These are phyloP conservation scores for Metschnikowia lachancei DNA, from an alignment of 805 yeast genomes.

Conservation along the genomic window DNA sequence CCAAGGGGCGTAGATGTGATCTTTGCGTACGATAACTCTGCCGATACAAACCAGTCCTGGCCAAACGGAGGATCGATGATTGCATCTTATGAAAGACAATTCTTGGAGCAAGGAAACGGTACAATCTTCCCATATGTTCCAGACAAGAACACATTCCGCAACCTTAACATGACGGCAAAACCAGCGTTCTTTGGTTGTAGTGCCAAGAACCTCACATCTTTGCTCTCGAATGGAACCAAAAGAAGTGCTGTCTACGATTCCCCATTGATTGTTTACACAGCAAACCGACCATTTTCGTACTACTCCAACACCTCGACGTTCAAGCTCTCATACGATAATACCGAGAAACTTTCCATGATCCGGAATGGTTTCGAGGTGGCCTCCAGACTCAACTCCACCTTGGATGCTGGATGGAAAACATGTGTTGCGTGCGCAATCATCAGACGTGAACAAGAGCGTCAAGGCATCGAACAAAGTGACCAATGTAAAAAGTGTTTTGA, in stretches of 20 bases:
- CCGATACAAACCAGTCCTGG: constrained; percentile 36
- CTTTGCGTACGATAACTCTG: constrained; percentile 40
- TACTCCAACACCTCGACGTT: constrained; percentile 30
- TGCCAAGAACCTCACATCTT: constrained; percentile 23
- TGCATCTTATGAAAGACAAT: constrained; percentile 33
- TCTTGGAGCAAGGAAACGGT: constrained; percentile 24
- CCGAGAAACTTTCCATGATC: constrained; percentile 25
- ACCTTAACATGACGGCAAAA: constrained; percentile 22
- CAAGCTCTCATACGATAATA: constrained; percentile 25
- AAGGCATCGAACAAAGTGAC: constrained; percentile 54
- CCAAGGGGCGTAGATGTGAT: constrained; percentile 39
- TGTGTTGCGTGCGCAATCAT: constrained; percentile 84
- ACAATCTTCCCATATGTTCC: constrained; percentile 30
- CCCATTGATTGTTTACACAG: constrained; percentile 31
- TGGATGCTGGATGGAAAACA: constrained; percentile 64
- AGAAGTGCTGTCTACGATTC: constrained; percentile 14
- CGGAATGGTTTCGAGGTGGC: constrained; percentile 30
- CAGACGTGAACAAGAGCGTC: constrained; percentile 73
- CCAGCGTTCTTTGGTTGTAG: constrained; percentile 31
- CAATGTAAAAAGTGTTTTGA: constrained; percentile 73
- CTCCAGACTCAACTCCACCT: constrained; percentile 52
- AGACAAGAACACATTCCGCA: constrained; percentile 20
- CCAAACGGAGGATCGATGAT: constrained; percentile 43
- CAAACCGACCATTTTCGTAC: constrained; percentile 30
- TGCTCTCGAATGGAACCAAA: constrained; percentile 19